Evolutionary conservation across 441 rosid species (phyloP).

Genomic region (Pelargonium citronellum): DNA sequence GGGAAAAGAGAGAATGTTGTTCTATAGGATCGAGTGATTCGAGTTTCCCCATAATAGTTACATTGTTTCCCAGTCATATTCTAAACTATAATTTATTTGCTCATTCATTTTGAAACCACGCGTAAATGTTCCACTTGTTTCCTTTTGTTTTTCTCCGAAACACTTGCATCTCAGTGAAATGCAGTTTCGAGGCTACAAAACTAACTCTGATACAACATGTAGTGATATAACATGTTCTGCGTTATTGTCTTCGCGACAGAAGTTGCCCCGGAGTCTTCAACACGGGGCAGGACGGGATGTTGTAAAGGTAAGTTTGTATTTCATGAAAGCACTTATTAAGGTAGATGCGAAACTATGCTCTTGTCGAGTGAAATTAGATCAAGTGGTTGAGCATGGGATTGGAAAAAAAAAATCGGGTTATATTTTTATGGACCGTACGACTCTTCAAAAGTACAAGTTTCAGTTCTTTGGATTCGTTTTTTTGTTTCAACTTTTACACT

Average conservation of each 20-base stretch:
- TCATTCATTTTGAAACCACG: slow-evolving; percentile 10
- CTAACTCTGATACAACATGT: slow-evolving; percentile 1
- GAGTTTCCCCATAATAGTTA: slow-evolving; percentile 23
- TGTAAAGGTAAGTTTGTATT: neutral
- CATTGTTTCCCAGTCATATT: slow-evolving; percentile 19
- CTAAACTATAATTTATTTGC: slow-evolving; percentile 5
- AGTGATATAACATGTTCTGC: neutral
- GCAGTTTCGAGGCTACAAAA: neutral
- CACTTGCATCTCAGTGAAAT: neutral
- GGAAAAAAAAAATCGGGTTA: too few species aligned
- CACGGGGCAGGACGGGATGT: neutral
- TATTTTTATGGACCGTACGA: too few species aligned
- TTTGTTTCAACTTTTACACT: too few species aligned
- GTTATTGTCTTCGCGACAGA: neutral
- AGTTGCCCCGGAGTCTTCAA: neutral
- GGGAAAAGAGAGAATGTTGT: slow-evolving; percentile 19
- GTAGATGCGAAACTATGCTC: neutral
- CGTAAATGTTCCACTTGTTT: too few species aligned
- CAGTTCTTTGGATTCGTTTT: too few species aligned
- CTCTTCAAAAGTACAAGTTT: too few species aligned
- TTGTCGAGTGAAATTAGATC: neutral
- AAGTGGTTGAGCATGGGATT: too few species aligned
- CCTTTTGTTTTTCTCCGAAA: neutral
- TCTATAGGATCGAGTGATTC: slow-evolving; percentile 23
- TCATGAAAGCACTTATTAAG: neutral